phyloP scores from a whole-genome alignment of 108 stramenopile species.

The Seminavis robusta region DNA sequence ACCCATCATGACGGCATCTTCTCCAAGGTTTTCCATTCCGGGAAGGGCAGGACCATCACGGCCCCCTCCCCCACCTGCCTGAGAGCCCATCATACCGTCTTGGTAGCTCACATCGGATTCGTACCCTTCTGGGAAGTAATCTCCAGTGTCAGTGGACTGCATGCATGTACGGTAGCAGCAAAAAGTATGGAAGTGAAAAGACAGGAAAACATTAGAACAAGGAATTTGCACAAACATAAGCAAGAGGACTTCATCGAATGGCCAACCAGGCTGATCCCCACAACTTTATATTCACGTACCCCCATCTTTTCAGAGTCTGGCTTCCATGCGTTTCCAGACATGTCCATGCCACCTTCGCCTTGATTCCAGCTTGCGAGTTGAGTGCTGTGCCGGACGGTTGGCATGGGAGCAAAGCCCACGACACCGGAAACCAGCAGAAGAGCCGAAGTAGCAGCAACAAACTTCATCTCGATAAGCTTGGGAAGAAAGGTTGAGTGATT shows the following conservation, averaged over 20 bases:
- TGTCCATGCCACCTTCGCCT: constrained; percentile 56
- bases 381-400: too few species aligned
- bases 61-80: constrained; percentile 30
- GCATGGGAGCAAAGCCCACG: too few species aligned
- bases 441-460: too few species aligned
- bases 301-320: constrained; percentile 80
- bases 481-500: too few species aligned
- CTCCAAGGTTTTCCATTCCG: constrained; percentile 79
- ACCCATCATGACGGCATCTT: constrained; percentile 59
- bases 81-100: constrained; percentile 69
- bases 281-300: too few species aligned
- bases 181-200: neutral
- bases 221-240: neutral
- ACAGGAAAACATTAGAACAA: neutral
- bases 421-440: too few species aligned
- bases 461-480: too few species aligned
- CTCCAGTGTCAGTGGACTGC: constrained; percentile 73
- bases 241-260: neutral
- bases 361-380: too few species aligned
- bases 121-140: constrained; percentile 85
- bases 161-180: neutral
- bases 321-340: constrained; percentile 71
- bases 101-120: constrained; percentile 51
- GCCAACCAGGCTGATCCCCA: too few species aligned
- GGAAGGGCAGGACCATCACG: constrained; percentile 65